A percentile compares a stretch with the other conserved stretches of the same genome.
These are phyloP conservation scores for Actinomucor elegans DNA, from an alignment of 371 early-diverging fungal genomes.

Conservation along the genomic window DNA sequence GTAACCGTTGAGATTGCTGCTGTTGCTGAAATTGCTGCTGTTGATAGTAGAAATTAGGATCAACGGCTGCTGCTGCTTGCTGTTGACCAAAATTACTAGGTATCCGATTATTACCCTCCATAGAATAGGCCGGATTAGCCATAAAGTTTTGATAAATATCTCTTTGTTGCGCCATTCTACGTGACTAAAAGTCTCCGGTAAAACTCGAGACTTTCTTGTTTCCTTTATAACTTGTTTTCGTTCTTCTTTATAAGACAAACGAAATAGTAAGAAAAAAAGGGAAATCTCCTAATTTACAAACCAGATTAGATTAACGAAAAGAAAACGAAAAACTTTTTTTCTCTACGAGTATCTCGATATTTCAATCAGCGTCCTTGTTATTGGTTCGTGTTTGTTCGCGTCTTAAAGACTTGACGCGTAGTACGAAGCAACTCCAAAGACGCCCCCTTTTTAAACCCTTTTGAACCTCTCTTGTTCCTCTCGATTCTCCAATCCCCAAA, in stretches of 20 bases:
- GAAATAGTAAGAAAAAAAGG: neutral
- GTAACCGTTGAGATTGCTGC: constrained; percentile 8
- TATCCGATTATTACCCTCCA: constrained; percentile 12
- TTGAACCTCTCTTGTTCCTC: neutral
- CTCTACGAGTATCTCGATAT: neutral
- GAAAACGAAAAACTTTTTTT: constrained; percentile 4
- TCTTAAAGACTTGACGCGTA: constrained; percentile 16
- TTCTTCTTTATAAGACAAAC: constrained; percentile 2
- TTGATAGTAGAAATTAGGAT: constrained; percentile 17
- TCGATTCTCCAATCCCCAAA: neutral
- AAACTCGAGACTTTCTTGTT: constrained; percentile 7
- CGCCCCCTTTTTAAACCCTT: neutral
- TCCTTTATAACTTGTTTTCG: neutral
- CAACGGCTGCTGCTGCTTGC: constrained; percentile 15
- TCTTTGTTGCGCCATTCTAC: constrained; percentile 26
- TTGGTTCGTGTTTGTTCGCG: constrained; percentile 21
- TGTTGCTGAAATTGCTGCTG: constrained; percentile 11
- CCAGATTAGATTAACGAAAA: neutral
- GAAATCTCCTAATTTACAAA: constrained; percentile 9
- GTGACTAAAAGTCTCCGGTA: constrained; percentile 9
- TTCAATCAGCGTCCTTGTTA: constrained; percentile 7
- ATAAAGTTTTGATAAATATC: constrained; percentile 24
- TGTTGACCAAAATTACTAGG: neutral
- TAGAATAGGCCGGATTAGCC: constrained; percentile 12
- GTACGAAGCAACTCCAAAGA: neutral